These are phyloP conservation scores for Suhomyces bolitotheri DNA, from an alignment of 1,139 yeast species.

Conservation along the genomic window DNA sequence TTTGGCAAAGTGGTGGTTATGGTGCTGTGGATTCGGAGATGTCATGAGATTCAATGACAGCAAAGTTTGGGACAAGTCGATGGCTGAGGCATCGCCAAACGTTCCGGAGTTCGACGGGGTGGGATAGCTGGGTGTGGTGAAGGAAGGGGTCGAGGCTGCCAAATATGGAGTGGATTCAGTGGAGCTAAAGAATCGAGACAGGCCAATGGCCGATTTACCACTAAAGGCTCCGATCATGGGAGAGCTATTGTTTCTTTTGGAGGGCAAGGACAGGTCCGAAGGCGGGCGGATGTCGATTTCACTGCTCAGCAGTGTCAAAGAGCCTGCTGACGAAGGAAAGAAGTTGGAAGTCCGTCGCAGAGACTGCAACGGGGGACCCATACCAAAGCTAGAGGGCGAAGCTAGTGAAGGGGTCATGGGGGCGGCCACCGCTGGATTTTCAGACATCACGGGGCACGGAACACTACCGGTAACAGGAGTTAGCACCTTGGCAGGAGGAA, in stretches of 20 bases:
- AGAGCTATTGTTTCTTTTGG: constrained; percentile 16
- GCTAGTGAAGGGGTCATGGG: constrained; percentile 10
- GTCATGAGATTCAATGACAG: constrained; percentile 8
- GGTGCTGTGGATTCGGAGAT: constrained; percentile 3
- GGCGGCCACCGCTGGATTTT: constrained; percentile 10
- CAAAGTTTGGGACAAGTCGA: constrained; percentile 8
- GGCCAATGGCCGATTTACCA: constrained; percentile 1
- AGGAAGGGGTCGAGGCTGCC: constrained; percentile 8
- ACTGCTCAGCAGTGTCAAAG: constrained; percentile 4
- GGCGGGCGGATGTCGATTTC: constrained; percentile 8
- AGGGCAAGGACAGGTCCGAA: constrained; percentile 3
- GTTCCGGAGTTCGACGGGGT: constrained; percentile 3
- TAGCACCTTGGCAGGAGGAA: too few species aligned
- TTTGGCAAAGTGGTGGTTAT: not conserved
- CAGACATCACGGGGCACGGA: constrained; percentile 8
- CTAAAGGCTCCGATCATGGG: constrained; percentile 16
- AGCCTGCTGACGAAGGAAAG: constrained; percentile 15
- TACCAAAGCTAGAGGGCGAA: constrained; percentile 9
- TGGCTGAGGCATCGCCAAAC: constrained; percentile 5
- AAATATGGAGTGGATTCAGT: constrained; percentile 6
- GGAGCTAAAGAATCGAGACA: constrained; percentile 11
- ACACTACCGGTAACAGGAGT: too few species aligned
- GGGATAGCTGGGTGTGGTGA: constrained; percentile 6
- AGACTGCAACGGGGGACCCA: constrained; percentile 9
- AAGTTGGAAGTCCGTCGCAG: constrained; percentile 20